phyloP scores from a whole-genome alignment of 2,329 filamentous ascomycete genomes.

The Fusarium verticillioides region DNA sequence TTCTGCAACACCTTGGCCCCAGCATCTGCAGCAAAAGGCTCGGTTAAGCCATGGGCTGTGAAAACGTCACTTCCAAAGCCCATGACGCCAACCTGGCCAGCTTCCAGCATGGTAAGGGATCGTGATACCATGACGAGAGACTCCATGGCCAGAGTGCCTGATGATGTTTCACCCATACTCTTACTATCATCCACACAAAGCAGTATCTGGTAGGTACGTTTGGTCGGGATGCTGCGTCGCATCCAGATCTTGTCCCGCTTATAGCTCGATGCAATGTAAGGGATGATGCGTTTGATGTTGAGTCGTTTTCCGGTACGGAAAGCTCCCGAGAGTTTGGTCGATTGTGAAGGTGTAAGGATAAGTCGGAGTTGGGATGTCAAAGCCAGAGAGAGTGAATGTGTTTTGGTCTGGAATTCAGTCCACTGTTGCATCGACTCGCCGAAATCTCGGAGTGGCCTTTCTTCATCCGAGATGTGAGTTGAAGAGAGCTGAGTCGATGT shows the following conservation, averaged over 20 bases:
- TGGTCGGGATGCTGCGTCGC: conserved; percentile 89
- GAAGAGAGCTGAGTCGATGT: conserved; percentile 73
- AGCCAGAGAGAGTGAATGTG: conserved; percentile 85
- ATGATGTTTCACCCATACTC: conserved; percentile 86
- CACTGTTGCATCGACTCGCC: conserved; percentile 77
- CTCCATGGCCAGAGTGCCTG: conserved; percentile 86
- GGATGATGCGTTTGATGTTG: conserved; percentile 99
- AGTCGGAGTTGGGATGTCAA: conserved; percentile 95
- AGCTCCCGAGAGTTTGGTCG: conserved; percentile 94
- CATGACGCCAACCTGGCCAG: conserved; percentile 90
- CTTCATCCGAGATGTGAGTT: conserved; percentile 72
- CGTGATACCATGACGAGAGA: conserved; percentile 92
- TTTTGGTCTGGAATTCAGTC: conserved; percentile 84
- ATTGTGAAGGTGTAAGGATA: conserved; percentile 92
- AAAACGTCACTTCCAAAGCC: conserved; percentile 88
- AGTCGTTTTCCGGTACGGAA: conserved; percentile 98
- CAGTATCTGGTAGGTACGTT: conserved; percentile 96
- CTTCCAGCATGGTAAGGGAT: conserved; percentile 90
- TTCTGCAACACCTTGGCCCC: conserved; percentile 85
- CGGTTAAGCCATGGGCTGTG: conserved; percentile 86
- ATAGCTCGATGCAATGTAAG: conserved; percentile 97
- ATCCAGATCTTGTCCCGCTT: conserved; percentile 99
- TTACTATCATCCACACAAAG: conserved; percentile 96
- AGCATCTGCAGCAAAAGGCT: conserved; percentile 78
- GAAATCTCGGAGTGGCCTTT: conserved; percentile 59